A percentile compares a stretch with the other conserved stretches of the same genome.
Evolutionary conservation across 2,329 filamentous ascomycete genomes (phyloP).

Genomic region (Chalara sp.): DNA sequence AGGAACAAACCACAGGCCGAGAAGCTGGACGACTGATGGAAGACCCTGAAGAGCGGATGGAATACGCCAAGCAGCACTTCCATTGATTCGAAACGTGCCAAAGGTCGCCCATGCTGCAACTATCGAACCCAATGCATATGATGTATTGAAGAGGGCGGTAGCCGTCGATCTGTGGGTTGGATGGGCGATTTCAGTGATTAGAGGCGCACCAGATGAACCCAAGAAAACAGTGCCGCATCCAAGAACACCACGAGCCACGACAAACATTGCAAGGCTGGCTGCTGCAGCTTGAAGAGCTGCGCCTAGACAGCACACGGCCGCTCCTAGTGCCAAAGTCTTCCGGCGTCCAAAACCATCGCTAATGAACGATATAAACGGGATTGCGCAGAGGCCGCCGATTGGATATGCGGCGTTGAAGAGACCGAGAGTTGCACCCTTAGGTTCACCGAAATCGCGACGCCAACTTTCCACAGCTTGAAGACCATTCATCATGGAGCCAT

Average conservation of each 20-base stretch:
- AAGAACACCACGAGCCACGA: conserved; percentile 3
- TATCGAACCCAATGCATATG: conserved; percentile 26
- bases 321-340: conserved; percentile 1
- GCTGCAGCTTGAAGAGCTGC: conserved; percentile 30
- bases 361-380: conserved; percentile 33
- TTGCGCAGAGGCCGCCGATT: conserved; percentile 35
- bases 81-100: conserved; percentile 26
- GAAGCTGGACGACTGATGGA: conserved; percentile 6
- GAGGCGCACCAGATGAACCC: background rate
- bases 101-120: conserved; percentile 28
- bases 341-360: conserved; percentile 32
- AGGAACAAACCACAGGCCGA: conserved; percentile 36
- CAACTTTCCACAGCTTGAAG: conserved; percentile 13
- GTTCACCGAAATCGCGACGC: conserved; percentile 33
- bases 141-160: conserved; percentile 27
- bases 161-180: conserved; percentile 26
- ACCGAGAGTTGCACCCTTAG: conserved; percentile 32
- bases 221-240: conserved; percentile 36
- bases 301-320: conserved; percentile 33
- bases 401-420: conserved; percentile 37
- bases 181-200: conserved; percentile 32
- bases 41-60: conserved; percentile 26
- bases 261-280: background rate
- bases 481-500: conserved; percentile 19
- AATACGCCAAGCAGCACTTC: conserved; percentile 27